These are phyloP conservation scores for Podila epigama DNA, from an alignment of 192 early-diverging fungal genomes.

Conservation along the genomic window DNA sequence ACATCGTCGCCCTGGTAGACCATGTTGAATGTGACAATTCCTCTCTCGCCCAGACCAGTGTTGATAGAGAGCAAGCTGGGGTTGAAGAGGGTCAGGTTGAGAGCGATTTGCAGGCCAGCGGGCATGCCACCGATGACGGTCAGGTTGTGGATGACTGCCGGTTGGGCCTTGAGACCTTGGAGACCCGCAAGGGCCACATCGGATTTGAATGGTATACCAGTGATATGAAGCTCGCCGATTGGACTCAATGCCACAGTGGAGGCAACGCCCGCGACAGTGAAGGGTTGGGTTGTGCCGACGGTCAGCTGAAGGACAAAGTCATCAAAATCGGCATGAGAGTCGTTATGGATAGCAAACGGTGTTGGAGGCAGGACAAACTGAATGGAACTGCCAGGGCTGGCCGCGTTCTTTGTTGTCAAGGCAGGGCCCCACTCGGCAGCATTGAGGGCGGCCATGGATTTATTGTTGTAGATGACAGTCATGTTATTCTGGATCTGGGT, in stretches of 20 bases:
- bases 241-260: slow-evolving; percentile 60
- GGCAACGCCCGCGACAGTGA: slow-evolving; percentile 58
- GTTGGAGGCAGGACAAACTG: slow-evolving; percentile 57
- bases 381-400: slow-evolving; percentile 47
- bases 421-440: slow-evolving; percentile 41
- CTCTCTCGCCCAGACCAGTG: slow-evolving; percentile 55
- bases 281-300: slow-evolving; percentile 40
- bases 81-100: slow-evolving; percentile 54
- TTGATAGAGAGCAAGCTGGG: slow-evolving; percentile 56
- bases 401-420: slow-evolving; percentile 49
- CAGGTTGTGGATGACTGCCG: slow-evolving; percentile 59
- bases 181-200: slow-evolving; percentile 59
- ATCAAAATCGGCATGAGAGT: slow-evolving; percentile 58
- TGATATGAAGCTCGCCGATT: slow-evolving; percentile 59
- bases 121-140: slow-evolving; percentile 58
- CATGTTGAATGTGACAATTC: slow-evolving; percentile 59
- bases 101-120: slow-evolving; percentile 52
- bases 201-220: slow-evolving; percentile 63
- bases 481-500: slow-evolving; percentile 62
- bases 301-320: slow-evolving; percentile 60
- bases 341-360: slow-evolving; percentile 53
- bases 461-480: slow-evolving; percentile 51
- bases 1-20: slow-evolving; percentile 50
- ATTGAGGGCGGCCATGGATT: slow-evolving; percentile 33
- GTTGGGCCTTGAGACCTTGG: slow-evolving; percentile 60